These are phyloP conservation scores for Cetraspora pellucida DNA, from an alignment of 192 early-diverging fungal species.

Conservation along the genomic window DNA sequence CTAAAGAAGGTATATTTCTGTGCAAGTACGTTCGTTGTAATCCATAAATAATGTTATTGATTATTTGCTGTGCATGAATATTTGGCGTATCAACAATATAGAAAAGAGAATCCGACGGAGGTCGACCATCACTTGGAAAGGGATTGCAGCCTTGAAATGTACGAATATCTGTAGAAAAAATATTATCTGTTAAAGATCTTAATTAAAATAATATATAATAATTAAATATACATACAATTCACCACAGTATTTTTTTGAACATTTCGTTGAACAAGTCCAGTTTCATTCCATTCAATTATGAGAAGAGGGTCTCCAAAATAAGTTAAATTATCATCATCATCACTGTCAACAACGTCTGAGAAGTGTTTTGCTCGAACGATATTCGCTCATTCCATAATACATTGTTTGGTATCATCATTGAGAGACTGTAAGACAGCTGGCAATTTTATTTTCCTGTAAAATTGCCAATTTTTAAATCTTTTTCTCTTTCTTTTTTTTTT, in stretches of 20 bases:
- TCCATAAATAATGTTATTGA: not conserved
- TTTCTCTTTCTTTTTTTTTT: not conserved
- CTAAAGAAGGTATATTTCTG: not conserved
- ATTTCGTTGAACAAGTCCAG: not conserved
- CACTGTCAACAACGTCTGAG: no score
- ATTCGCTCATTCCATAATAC: not conserved
- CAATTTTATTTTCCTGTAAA: not conserved
- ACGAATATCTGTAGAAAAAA: slow-evolving; percentile 6
- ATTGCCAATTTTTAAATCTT: not conserved
- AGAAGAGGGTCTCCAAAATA: not conserved
- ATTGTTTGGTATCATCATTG: not conserved
- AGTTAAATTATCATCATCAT: no score
- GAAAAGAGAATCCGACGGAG: not conserved
- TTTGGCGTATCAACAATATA: not conserved
- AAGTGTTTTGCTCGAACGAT: not conserved
- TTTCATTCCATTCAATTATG: not conserved
- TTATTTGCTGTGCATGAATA: not conserved
- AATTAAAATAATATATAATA: not conserved
- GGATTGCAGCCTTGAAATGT: not conserved
- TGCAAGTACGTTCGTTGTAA: not conserved
- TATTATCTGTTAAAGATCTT: not conserved
- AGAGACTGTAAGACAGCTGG: not conserved
- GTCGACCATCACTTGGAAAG: not conserved
- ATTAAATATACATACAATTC: not conserved
- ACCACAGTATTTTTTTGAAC: not conserved